These are phyloP conservation scores for Paramyrothecium roridum DNA, from an alignment of 2,329 filamentous ascomycete species.

Conservation along the genomic window DNA sequence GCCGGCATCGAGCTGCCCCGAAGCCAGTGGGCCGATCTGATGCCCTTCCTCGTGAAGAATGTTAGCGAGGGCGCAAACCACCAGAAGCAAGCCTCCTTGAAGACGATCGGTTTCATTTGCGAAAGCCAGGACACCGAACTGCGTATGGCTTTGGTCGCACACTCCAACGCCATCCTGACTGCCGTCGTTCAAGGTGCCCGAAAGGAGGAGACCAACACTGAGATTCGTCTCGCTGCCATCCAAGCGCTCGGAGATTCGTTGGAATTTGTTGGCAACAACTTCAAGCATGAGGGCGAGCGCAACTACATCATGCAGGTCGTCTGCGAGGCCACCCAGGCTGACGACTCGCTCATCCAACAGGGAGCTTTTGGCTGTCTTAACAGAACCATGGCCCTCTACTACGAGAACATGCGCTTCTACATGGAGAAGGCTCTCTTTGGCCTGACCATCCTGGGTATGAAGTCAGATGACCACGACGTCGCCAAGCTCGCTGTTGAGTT, in stretches of 20 bases:
- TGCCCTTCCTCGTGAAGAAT: slow-evolving; percentile 85
- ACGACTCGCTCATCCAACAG: slow-evolving; percentile 88
- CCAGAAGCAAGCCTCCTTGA: slow-evolving; percentile 91
- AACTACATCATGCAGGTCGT: slow-evolving; percentile 99
- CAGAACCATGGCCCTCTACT: slow-evolving; percentile 98
- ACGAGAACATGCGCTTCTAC: slow-evolving; percentile 99
- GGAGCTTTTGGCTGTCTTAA: slow-evolving; percentile 96
- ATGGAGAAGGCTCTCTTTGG: slow-evolving; percentile 99
- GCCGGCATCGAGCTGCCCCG: slow-evolving; percentile 92
- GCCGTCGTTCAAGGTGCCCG: slow-evolving; percentile 96
- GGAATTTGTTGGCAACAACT: slow-evolving; percentile 97
- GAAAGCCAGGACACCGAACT: slow-evolving; percentile 90
- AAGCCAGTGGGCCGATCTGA: slow-evolving; percentile 89
- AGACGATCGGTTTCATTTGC: slow-evolving; percentile 97
- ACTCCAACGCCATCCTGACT: slow-evolving; percentile 97
- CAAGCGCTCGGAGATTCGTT: slow-evolving; percentile 92
- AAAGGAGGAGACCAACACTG: slow-evolving; percentile 89
- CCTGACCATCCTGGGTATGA: slow-evolving; percentile 97
- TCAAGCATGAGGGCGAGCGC: slow-evolving; percentile 97
- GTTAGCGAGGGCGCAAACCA: slow-evolving; percentile 82
- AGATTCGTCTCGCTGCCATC: slow-evolving; percentile 90
- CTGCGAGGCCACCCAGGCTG: slow-evolving; percentile 95
- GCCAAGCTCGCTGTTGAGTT: slow-evolving; percentile 98
- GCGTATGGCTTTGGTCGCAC: slow-evolving; percentile 72
- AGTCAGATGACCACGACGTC: slow-evolving; percentile 95